Base-by-base conservation (phyloP, 768 basidiomycete genomes). In the Tremella yokohamensis region DNA sequence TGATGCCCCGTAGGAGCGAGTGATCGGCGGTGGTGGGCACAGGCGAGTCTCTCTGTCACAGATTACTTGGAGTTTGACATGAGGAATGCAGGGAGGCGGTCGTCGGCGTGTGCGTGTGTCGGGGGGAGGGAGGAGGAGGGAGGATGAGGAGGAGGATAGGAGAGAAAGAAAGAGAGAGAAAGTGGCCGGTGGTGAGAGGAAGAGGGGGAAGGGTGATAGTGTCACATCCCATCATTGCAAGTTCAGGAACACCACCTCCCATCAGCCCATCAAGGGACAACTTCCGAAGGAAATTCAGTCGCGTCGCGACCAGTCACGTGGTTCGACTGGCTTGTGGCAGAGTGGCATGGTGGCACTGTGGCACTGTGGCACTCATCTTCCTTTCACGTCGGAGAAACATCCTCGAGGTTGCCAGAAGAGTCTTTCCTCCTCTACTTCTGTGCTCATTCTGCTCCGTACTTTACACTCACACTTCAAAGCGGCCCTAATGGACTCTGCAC, bases 71-170 rank as follows among this genome's bases (percentile, higher is more conserved):
- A 22, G 42, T 45, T 45, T 45, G 42, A 45, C 42, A 42, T 19
- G 40, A 25, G n/a, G 19, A 24, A 54, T 19, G 52, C 15, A 20
- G 19, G 25, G 24, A 42, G 40, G n/a, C 12, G 54, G 29, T 34
- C 29, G 29, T 34, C 29, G 29, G 29, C 29, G 29, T 34, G 29
- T 34, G 29, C 29, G 20, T 42, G 40, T 34, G 47, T 2, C 42
- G 37, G 54, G 49, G 34, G 22, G 26, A 44, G 34, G 40, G 44
- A 40, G 26, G 26, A 19, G 44, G 39, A 54, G 44, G n/a, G 49
- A 18, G 2, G 16, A 42, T 16, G 50, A 61, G 24, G 6, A 49
- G 25, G 40, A 12, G 29, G 40, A 48, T 20, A 62, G 18, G 49
- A 29, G 22, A 22, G 15, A 15, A 40, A 22, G 25, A 9, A 29